Evolutionary conservation across 2,329 filamentous ascomycete genomes (phyloP).

Genomic region (Furcasterigmium sp.): DNA sequence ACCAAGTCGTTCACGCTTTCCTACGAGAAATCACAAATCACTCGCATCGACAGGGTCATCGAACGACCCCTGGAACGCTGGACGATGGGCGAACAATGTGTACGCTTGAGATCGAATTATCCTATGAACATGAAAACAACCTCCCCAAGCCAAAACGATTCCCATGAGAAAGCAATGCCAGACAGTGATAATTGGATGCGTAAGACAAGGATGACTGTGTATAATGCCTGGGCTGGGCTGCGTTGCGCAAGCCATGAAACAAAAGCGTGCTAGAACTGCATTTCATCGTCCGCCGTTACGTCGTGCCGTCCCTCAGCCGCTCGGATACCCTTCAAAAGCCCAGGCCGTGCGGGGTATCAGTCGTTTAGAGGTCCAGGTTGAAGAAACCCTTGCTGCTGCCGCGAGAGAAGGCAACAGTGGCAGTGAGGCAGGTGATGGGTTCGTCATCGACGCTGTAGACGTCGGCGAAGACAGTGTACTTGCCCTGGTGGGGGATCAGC

Average conservation of each 20-base stretch:
- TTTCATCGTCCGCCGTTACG: background rate
- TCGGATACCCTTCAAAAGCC: too few relatives aligned
- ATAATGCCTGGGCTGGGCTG: background rate
- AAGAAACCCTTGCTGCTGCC: slow-evolving; percentile 29
- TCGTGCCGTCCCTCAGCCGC: background rate
- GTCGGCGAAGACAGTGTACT: slow-evolving; percentile 83
- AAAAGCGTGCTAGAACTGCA: background rate
- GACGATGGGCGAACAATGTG: background rate
- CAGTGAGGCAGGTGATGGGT: slow-evolving; percentile 82
- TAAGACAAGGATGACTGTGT: background rate
- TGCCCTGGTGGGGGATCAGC: slow-evolving; percentile 55
- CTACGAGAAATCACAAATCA: background rate
- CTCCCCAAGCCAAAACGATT: slow-evolving; percentile 9
- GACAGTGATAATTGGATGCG: background rate
- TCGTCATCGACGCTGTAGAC: slow-evolving; percentile 69
- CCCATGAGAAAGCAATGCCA: background rate
- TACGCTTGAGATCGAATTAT: background rate
- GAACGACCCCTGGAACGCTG: too few relatives aligned
- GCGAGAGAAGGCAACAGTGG: slow-evolving; percentile 57
- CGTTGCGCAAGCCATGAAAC: background rate
- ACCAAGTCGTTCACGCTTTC: too few relatives aligned
- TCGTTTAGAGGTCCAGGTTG: slow-evolving; percentile 36
- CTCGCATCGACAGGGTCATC: slow-evolving; percentile 1
- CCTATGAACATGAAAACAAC: slow-evolving; percentile 1
- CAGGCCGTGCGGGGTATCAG: too few relatives aligned